Conservation (phyloP, 768 basidiomycete species). For the Psilocybe sp. region DNA sequence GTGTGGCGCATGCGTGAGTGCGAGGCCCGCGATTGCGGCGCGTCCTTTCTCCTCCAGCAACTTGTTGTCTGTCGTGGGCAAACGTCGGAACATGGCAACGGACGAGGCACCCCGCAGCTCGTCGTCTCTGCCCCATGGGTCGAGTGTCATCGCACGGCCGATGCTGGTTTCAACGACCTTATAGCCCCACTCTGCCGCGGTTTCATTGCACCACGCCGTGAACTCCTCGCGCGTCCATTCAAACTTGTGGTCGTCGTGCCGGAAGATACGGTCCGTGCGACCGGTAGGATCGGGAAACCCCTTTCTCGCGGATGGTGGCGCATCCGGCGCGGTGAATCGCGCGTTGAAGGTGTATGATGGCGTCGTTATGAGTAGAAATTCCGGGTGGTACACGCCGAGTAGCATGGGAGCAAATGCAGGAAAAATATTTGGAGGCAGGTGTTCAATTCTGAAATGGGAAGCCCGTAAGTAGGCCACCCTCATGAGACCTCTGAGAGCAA, state of each 20-base stretch:
- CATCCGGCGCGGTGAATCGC: slow-evolving; percentile 61
- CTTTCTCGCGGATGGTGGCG: slow-evolving; percentile 36
- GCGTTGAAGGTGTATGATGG: slow-evolving; percentile 84
- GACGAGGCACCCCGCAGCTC: slow-evolving; percentile 65
- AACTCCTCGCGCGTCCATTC: slow-evolving; percentile 87
- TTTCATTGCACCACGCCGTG: slow-evolving; percentile 50
- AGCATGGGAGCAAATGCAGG: slow-evolving; percentile 65
- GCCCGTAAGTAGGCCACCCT: neutral
- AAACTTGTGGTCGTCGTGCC: slow-evolving; percentile 84
- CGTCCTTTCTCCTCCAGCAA: slow-evolving; percentile 39
- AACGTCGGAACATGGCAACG: slow-evolving; percentile 58
- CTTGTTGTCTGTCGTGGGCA: slow-evolving; percentile 28
- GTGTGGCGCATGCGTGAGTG: slow-evolving; percentile 33
- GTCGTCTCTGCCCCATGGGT: slow-evolving; percentile 72
- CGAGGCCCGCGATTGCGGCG: slow-evolving; percentile 23
- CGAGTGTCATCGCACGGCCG: slow-evolving; percentile 55
- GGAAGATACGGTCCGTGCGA: slow-evolving; percentile 70
- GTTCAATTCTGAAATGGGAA: slow-evolving; percentile 63
- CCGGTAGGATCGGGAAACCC: slow-evolving; percentile 75
- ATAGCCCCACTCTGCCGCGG: slow-evolving; percentile 72
- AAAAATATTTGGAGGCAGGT: slow-evolving; percentile 59
- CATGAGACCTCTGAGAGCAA: neutral
- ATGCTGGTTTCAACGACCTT: slow-evolving; percentile 56
- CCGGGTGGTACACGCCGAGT: slow-evolving; percentile 77
- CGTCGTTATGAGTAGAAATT: slow-evolving; percentile 74